Conservation (phyloP, 2,329 filamentous ascomycete species). For the Botryosphaeria dothidea region DNA sequence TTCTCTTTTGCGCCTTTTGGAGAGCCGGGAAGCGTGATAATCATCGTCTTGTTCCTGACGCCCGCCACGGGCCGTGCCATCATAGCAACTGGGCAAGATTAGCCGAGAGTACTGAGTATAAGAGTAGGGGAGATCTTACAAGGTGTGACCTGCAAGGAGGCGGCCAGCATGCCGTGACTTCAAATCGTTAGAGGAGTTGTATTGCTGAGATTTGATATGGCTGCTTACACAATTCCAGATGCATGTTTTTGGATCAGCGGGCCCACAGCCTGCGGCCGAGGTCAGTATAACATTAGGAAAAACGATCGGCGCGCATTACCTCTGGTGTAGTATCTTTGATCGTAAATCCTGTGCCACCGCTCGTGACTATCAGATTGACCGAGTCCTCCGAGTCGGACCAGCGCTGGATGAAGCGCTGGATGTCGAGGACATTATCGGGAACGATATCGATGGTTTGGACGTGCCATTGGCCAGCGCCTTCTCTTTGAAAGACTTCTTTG, state of each 20-base stretch:
- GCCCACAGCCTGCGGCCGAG: conserved; percentile 64
- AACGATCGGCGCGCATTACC: conserved; percentile 49
- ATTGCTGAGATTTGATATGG: background rate
- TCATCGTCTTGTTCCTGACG: conserved; percentile 75
- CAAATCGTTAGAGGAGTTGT: background rate
- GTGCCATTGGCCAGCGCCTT: conserved; percentile 71
- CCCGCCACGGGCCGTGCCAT: conserved; percentile 96
- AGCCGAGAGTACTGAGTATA: background rate
- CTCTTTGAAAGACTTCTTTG: conserved; percentile 65
- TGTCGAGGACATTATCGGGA: conserved; percentile 70
- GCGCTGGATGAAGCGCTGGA: conserved; percentile 69
- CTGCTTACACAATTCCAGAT: conserved; percentile 73
- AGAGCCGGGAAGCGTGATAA: conserved; percentile 89
- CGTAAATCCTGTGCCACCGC: conserved; percentile 92
- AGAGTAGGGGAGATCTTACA: conserved; percentile 59
- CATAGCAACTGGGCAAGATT: conserved; percentile 74
- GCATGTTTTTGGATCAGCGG: conserved; percentile 82
- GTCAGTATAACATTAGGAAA: conserved; percentile 10
- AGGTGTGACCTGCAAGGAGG: conserved; percentile 82
- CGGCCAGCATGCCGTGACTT: conserved; percentile 86
- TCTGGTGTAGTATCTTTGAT: conserved; percentile 84
- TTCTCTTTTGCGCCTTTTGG: conserved; percentile 96
- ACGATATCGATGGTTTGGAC: conserved; percentile 73
- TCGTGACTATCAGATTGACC: conserved; percentile 80
- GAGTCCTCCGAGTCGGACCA: conserved; percentile 69